Percentiles rank a stretch among this genome's conserved stretches.
These are phyloP conservation scores for Neurospora sublineolata DNA, from an alignment of 495 filamentous ascomycete species.

Conservation along the genomic window DNA sequence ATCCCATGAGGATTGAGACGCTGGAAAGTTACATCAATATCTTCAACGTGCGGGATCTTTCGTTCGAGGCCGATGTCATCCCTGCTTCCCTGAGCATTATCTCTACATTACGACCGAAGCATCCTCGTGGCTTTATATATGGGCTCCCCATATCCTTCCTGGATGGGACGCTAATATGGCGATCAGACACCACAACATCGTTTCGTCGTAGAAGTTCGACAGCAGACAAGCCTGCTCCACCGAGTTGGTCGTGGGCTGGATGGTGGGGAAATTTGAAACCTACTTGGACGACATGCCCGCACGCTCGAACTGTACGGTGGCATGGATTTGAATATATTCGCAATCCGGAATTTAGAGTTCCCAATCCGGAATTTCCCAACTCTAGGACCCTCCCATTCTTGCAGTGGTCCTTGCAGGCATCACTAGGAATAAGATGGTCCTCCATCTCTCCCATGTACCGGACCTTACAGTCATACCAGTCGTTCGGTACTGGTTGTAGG, in stretches of 20 bases:
- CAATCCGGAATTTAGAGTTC: too few species aligned
- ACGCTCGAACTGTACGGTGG: too few species aligned
- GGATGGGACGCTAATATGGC: neutral
- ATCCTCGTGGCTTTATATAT: neutral
- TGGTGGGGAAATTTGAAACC: neutral
- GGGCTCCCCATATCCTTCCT: neutral
- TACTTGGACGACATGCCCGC: neutral
- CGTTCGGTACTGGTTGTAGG: too few species aligned
- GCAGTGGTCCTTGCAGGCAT: too few species aligned
- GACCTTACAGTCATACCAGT: too few species aligned
- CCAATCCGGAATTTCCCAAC: neutral
- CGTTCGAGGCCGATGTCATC: neutral
- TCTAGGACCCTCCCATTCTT: too few species aligned
- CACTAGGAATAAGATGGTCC: too few species aligned
- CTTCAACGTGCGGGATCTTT: neutral
- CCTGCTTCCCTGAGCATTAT: neutral
- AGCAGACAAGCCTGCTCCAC: neutral
- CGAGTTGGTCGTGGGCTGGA: neutral
- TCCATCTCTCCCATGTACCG: too few species aligned
- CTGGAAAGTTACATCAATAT: neutral
- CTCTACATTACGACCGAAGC: neutral
- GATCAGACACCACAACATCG: neutral
- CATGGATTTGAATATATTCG: fast-evolving
- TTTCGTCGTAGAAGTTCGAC: neutral
- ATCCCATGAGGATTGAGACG: too few species aligned